Percentiles rank a stretch among this genome's conserved stretches.
These are phyloP conservation scores for Trichoderma virens DNA, from an alignment of 495 filamentous ascomycete genomes.

Conservation along the genomic window DNA sequence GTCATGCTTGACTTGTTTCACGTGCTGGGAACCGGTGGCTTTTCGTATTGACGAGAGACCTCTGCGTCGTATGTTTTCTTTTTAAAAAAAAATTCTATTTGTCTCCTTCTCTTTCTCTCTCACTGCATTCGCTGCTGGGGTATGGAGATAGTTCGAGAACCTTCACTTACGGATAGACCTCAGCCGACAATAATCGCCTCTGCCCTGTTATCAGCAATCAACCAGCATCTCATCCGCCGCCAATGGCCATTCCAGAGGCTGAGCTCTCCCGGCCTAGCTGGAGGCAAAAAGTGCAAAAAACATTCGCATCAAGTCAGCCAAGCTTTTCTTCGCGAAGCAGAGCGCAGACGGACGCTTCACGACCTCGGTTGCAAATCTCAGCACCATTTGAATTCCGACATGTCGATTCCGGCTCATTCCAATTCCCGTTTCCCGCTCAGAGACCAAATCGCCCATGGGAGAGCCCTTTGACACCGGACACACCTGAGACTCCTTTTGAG, in stretches of 20 bases:
- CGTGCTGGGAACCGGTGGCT: slow-evolving; percentile 30
- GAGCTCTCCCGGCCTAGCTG: slow-evolving; percentile 19
- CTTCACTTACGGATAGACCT: not conserved
- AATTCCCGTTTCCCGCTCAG: slow-evolving; percentile 22
- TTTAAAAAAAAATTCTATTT: not conserved
- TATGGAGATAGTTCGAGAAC: slow-evolving; percentile 11
- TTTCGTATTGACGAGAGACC: slow-evolving; percentile 29
- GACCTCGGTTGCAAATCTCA: slow-evolving; percentile 40
- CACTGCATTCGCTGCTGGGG: slow-evolving; percentile 4
- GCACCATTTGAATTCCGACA: slow-evolving; percentile 43
- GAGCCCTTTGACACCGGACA: slow-evolving; percentile 18
- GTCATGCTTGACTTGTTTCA: slow-evolving; percentile 34
- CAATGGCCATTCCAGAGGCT: slow-evolving; percentile 25
- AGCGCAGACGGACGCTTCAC: slow-evolving; percentile 25
- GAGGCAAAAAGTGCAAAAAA: slow-evolving; percentile 28
- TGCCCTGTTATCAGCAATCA: slow-evolving; percentile 32
- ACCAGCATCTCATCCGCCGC: slow-evolving; percentile 28
- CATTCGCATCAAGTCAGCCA: slow-evolving; percentile 23
- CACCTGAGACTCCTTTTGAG: slow-evolving; percentile 40
- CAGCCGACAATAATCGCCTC: slow-evolving; percentile 15
- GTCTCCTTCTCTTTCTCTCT: not conserved
- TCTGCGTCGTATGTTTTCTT: slow-evolving; percentile 20
- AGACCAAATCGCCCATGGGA: slow-evolving; percentile 17
- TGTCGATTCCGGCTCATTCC: slow-evolving; percentile 40
- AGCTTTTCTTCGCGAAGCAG: slow-evolving; percentile 27